A percentile compares a stretch with the other conserved stretches of the same genome.
Conservation (phyloP, 2,329 filamentous ascomycete genomes). For the Pochonia chlamydosporia region DNA sequence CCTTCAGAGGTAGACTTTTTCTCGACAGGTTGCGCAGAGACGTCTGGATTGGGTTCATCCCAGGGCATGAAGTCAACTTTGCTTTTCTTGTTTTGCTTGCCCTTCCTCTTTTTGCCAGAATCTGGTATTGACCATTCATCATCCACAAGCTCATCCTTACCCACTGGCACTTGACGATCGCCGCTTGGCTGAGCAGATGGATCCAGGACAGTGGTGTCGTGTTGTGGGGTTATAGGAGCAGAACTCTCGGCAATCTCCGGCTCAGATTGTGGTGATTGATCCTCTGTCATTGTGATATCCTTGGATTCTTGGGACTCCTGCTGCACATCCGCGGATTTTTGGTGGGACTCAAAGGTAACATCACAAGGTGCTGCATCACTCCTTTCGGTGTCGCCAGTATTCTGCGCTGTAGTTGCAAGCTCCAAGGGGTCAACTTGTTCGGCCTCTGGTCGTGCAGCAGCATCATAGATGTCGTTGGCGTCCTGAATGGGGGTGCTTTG, state of each 20-base stretch:
- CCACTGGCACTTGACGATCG: not conserved
- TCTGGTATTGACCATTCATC: slow-evolving; percentile 8
- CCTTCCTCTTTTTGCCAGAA: slow-evolving; percentile 15
- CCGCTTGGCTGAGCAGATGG: slow-evolving; percentile 2
- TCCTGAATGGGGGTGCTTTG: slow-evolving; percentile 6
- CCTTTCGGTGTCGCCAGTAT: slow-evolving; percentile 2
- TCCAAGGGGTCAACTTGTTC: slow-evolving; percentile 8
- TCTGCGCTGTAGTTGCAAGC: slow-evolving; percentile 10
- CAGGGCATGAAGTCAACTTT: slow-evolving; percentile 7
- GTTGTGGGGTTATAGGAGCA: not conserved
- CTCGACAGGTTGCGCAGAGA: not conserved
- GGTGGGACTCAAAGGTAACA: not conserved
- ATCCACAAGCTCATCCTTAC: slow-evolving; percentile 6
- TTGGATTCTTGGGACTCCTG: not conserved
- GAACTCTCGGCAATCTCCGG: slow-evolving; percentile 3
- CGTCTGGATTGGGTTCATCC: not conserved
- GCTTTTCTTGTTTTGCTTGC: slow-evolving; percentile 11
- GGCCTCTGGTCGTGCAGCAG: slow-evolving; percentile 12
- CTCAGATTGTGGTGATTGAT: not conserved
- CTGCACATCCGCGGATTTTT: not conserved
- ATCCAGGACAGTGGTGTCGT: not conserved
- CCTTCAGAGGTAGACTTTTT: not conserved
- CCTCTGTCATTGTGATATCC: not conserved
- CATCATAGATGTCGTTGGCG: slow-evolving; percentile 3
- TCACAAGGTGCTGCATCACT: slow-evolving; percentile 7